Percentiles rank a stretch among this genome's conserved stretches.
These are phyloP conservation scores for Byssothecium circinans DNA, from an alignment of 2,329 filamentous ascomycete genomes.

Conservation along the genomic window DNA sequence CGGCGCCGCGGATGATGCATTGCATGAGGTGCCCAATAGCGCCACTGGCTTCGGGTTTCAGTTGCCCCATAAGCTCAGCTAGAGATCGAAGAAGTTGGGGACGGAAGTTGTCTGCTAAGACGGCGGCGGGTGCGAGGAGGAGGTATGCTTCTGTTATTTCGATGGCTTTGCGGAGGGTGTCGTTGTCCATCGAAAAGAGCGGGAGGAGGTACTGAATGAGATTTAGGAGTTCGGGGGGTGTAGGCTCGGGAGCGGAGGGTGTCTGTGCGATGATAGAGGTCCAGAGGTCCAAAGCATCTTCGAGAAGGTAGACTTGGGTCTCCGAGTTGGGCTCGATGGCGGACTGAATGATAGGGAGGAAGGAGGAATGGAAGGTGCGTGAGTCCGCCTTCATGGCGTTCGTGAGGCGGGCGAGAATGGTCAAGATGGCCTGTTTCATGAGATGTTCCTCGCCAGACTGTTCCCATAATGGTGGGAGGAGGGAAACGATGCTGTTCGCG, in stretches of 20 bases:
- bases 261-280: slow-evolving; percentile 69
- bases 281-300: slow-evolving; percentile 93
- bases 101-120: slow-evolving; percentile 49
- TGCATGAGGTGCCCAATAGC: slow-evolving; percentile 52
- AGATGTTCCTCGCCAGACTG: slow-evolving; percentile 83
- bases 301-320: slow-evolving; percentile 71
- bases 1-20: slow-evolving; percentile 53
- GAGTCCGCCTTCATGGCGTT: slow-evolving; percentile 80
- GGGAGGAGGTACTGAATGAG: slow-evolving; percentile 50
- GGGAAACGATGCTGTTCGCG: slow-evolving; percentile 78
- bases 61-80: slow-evolving; percentile 47
- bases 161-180: slow-evolving; percentile 51
- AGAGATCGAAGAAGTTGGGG: slow-evolving; percentile 44
- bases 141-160: slow-evolving; percentile 55
- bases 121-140: slow-evolving; percentile 50
- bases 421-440: slow-evolving; percentile 90
- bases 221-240: slow-evolving; percentile 46
- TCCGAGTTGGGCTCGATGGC: slow-evolving; percentile 74
- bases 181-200: slow-evolving; percentile 52
- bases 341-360: slow-evolving; percentile 79
- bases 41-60: slow-evolving; percentile 53
- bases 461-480: slow-evolving; percentile 82
- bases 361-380: slow-evolving; percentile 73
- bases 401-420: slow-evolving; percentile 82
- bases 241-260: slow-evolving; percentile 45